Evolutionary conservation across 768 basidiomycete species (phyloP).

Genomic region (Pisolithus tinctorius): DNA sequence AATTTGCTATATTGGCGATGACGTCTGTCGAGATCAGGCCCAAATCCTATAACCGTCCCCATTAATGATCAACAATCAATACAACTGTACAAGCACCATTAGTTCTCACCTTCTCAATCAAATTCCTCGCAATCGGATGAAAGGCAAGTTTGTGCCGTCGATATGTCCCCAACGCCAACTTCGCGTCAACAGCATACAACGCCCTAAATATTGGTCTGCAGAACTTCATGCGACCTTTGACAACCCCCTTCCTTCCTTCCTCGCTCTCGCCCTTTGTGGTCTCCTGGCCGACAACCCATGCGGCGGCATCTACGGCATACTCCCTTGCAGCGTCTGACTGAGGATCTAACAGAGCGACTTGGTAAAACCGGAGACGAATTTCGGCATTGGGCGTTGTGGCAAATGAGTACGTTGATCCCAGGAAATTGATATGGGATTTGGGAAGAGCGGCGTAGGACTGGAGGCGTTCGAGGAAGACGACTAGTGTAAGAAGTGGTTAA

Average conservation of each 20-base stretch:
- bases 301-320: conserved; percentile 48
- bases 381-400: conserved; percentile 61
- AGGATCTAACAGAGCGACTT: conserved; percentile 53
- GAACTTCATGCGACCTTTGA: conserved; percentile 84
- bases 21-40: not conserved
- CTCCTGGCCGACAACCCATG: conserved; percentile 56
- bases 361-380: conserved; percentile 73
- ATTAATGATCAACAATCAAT: not conserved
- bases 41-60: conserved; percentile 5
- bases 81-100: not conserved
- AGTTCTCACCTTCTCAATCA: conserved; percentile 66
- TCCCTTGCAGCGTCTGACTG: conserved; percentile 38
- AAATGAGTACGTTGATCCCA: conserved; percentile 46
- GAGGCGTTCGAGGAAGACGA: conserved; percentile 80
- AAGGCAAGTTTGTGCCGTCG: conserved; percentile 43
- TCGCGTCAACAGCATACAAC: conserved; percentile 44
- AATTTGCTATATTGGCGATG: too few species aligned
- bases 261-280: conserved; percentile 2
- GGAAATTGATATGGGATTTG: conserved; percentile 45
- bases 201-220: conserved; percentile 63
- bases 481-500: conserved; percentile 28
- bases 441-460: conserved; percentile 60
- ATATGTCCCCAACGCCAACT: conserved; percentile 49
- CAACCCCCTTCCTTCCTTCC: conserved; percentile 43
- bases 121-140: conserved; percentile 69